Conservation (phyloP, 192 early-diverging fungal genomes). For the Geosiphon pyriformis region DNA sequence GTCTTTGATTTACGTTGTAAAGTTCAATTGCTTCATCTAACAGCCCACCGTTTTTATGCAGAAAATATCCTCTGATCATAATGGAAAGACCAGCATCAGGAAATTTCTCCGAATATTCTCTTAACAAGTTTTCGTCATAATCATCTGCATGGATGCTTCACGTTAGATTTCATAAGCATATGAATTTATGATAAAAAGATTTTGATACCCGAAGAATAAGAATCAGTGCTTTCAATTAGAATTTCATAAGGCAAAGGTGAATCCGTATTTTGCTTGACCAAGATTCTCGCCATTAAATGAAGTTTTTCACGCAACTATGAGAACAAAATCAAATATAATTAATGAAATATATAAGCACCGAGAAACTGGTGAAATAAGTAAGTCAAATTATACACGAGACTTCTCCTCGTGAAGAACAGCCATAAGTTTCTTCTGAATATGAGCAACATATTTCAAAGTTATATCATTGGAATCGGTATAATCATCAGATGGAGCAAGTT, state of each 20-base stretch:
- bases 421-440: slow-evolving; percentile 35
- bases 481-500: slow-evolving; percentile 16
- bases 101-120: slow-evolving; percentile 38
- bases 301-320: slow-evolving; percentile 35
- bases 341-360: background rate
- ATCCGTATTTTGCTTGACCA: slow-evolving; percentile 26
- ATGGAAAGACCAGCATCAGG: slow-evolving; percentile 42
- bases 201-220: slow-evolving; percentile 29
- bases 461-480: slow-evolving; percentile 15
- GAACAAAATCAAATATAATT: too few species aligned
- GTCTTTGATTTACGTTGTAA: slow-evolving; percentile 28
- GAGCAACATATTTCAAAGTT: slow-evolving; percentile 19
- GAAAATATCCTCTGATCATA: slow-evolving; percentile 38
- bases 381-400: background rate
- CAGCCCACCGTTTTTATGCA: slow-evolving; percentile 29
- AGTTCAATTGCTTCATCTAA: slow-evolving; percentile 32
- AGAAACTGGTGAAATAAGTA: background rate
- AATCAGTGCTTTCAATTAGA: slow-evolving; percentile 42
- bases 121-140: slow-evolving; percentile 40
- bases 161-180: background rate
- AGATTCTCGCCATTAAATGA: slow-evolving; percentile 26
- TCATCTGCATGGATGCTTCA: slow-evolving; percentile 26
- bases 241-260: slow-evolving; percentile 42
- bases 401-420: slow-evolving; percentile 25
- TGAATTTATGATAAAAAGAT: background rate